Percentiles rank a stretch among this genome's conserved stretches.
Evolutionary conservation across 2,329 filamentous ascomycete genomes (phyloP).

Genomic region (Dactylellina sp.): DNA sequence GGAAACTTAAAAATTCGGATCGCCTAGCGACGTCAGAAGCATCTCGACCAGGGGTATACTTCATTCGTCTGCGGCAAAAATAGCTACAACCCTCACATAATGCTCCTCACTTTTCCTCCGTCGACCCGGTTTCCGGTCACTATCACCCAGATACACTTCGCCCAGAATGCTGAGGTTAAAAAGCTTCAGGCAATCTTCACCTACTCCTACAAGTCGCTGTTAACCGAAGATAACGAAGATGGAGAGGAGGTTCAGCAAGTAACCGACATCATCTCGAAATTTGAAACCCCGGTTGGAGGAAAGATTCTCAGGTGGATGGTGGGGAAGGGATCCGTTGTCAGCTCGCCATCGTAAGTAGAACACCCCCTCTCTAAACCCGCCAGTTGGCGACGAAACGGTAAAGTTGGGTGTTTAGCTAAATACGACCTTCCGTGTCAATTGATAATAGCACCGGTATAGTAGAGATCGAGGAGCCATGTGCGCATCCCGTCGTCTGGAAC

Average conservation of each 20-base stretch:
- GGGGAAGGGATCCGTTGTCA: conserved; percentile 75
- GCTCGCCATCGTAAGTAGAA: conserved; percentile 71
- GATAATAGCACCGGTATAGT: conserved; percentile 70
- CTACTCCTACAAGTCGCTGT: conserved; percentile 84
- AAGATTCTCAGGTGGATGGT: conserved; percentile 77
- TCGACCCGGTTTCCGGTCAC: conserved; percentile 89
- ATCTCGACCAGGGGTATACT: neutral
- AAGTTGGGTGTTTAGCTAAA: too few relatives aligned
- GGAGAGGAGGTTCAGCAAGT: conserved; percentile 78
- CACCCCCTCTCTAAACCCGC: conserved; percentile 10
- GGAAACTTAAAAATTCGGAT: too few relatives aligned
- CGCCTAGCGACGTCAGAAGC: neutral
- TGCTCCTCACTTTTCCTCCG: conserved; percentile 60
- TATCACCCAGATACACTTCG: conserved; percentile 84
- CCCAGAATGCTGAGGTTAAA: conserved; percentile 78
- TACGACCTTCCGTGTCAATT: conserved; percentile 6
- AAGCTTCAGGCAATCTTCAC: conserved; percentile 83
- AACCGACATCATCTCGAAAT: conserved; percentile 79
- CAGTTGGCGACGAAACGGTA: too few relatives aligned
- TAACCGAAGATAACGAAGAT: conserved; percentile 76
- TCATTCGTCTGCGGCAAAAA: neutral
- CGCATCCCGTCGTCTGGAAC: conserved; percentile 89
- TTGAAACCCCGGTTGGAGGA: conserved; percentile 86
- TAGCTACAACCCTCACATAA: conserved; percentile 25
- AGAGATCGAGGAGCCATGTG: conserved; percentile 88